These are phyloP conservation scores for Trichoderma citrinoviride DNA, from an alignment of 2,329 filamentous ascomycete genomes.

Conservation along the genomic window DNA sequence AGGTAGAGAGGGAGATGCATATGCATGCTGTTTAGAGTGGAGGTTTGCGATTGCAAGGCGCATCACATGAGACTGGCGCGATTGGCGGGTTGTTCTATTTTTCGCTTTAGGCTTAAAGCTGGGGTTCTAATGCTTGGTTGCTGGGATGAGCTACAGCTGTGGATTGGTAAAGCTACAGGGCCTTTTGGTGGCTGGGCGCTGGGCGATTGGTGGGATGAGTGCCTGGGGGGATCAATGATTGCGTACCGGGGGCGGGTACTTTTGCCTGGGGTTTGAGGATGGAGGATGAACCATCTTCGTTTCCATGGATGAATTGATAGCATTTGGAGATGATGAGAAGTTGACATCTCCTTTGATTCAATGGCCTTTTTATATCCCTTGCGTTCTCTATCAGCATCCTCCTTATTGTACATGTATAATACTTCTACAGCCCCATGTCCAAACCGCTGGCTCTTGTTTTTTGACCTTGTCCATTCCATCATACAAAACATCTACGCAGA, in stretches of 20 bases:
- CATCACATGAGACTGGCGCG: slow-evolving; percentile 1
- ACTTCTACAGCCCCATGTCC: slow-evolving; percentile 6
- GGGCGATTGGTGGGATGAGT: background rate
- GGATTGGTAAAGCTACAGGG: background rate
- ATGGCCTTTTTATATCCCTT: background rate
- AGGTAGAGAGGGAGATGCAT: background rate
- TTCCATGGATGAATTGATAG: no score
- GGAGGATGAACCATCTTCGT: no score
- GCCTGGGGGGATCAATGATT: no score
- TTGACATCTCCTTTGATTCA: background rate
- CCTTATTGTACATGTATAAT: slow-evolving; percentile 13
- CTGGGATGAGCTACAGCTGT: slow-evolving; percentile 1
- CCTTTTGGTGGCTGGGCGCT: background rate
- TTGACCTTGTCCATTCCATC: background rate
- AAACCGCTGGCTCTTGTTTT: slow-evolving; percentile 4
- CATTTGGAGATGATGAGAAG: no score
- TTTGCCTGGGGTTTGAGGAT: no score
- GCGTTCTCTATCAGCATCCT: slow-evolving; percentile 9
- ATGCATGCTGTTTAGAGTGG: slow-evolving; percentile 3
- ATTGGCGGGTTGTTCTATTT: slow-evolving; percentile 1
- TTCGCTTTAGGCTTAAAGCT: no score
- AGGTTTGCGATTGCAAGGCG: slow-evolving; percentile 1
- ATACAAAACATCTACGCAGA: slow-evolving; percentile 14
- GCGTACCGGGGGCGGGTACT: no score
- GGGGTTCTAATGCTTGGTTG: background rate